Conservation (phyloP, 2,329 filamentous ascomycete genomes). For the Neopestalotiopsis rosae region DNA sequence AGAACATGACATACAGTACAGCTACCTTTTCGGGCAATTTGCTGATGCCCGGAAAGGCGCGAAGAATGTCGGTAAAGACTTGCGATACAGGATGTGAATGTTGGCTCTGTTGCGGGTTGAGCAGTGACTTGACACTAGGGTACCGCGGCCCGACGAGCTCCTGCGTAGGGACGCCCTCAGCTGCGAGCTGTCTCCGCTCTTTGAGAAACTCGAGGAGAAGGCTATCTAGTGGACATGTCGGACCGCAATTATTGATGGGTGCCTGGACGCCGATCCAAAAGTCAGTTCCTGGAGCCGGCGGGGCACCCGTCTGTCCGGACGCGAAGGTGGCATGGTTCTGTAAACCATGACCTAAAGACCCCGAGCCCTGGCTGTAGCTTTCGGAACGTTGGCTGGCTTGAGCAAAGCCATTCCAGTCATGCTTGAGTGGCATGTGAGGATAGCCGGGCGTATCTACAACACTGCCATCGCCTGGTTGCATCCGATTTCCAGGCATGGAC, state of each 20-base stretch:
- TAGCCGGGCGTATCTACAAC: slow-evolving; percentile 51
- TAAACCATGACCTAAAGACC: background rate
- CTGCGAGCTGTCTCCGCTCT: slow-evolving; percentile 69
- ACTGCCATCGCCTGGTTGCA: slow-evolving; percentile 55
- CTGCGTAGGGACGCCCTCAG: slow-evolving; percentile 66
- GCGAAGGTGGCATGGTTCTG: background rate
- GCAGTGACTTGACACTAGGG: slow-evolving; percentile 78
- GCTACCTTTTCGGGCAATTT: slow-evolving; percentile 83
- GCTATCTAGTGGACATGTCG: slow-evolving; percentile 78
- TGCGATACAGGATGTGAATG: slow-evolving; percentile 80
- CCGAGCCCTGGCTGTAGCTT: slow-evolving; percentile 3
- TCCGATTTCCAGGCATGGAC: slow-evolving; percentile 58
- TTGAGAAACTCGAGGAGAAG: slow-evolving; percentile 82
- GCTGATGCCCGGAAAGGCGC: slow-evolving; percentile 81
- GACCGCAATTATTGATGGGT: slow-evolving; percentile 63
- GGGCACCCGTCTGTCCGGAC: background rate
- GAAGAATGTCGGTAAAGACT: slow-evolving; percentile 83
- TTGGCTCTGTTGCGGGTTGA: slow-evolving; percentile 69
- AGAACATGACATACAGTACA: slow-evolving; percentile 85
- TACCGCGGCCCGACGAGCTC: slow-evolving; percentile 79
- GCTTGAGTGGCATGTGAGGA: slow-evolving; percentile 55
- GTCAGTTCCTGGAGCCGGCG: slow-evolving; percentile 13
- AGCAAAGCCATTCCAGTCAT: slow-evolving; percentile 48
- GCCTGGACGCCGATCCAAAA: slow-evolving; percentile 31
- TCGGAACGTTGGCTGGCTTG: slow-evolving; percentile 15